Conservation (phyloP, 2,329 filamentous ascomycete species). For the Pseudogymnoascus sp. region DNA sequence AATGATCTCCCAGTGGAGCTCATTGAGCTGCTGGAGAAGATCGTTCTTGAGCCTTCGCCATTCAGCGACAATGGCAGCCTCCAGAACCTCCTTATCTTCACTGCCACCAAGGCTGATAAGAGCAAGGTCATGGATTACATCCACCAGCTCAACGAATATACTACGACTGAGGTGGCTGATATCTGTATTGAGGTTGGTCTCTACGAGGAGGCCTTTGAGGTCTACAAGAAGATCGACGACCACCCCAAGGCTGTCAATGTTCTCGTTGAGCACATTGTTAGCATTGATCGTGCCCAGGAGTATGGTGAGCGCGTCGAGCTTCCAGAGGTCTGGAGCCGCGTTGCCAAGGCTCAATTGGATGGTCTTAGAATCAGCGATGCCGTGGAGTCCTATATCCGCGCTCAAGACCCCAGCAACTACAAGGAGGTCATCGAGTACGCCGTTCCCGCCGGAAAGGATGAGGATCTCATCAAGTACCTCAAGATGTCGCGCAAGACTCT, state of each 20-base stretch:
- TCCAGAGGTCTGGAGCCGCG: slow-evolving; percentile 95
- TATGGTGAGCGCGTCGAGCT: slow-evolving; percentile 93
- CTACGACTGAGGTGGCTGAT: slow-evolving; percentile 83
- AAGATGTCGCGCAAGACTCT: slow-evolving; percentile 97
- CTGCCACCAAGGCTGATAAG: slow-evolving; percentile 94
- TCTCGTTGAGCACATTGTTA: slow-evolving; percentile 91
- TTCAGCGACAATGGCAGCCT: slow-evolving; percentile 97
- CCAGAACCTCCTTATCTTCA: slow-evolving; percentile 94
- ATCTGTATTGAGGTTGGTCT: slow-evolving; percentile 93
- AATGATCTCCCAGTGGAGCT: slow-evolving; percentile 88
- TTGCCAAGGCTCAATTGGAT: slow-evolving; percentile 95
- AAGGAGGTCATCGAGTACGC: slow-evolving; percentile 93
- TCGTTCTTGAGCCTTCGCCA: slow-evolving; percentile 96
- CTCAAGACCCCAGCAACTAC: slow-evolving; percentile 87
- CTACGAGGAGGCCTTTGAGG: slow-evolving; percentile 94
- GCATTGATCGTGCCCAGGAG: slow-evolving; percentile 92
- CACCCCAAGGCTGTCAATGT: slow-evolving; percentile 83
- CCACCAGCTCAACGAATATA: slow-evolving; percentile 81
- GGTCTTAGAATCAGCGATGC: slow-evolving; percentile 87
- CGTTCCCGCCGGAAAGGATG: slow-evolving; percentile 92
- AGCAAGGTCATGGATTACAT: slow-evolving; percentile 94
- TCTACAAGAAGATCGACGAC: slow-evolving; percentile 96
- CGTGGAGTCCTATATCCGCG: slow-evolving; percentile 96
- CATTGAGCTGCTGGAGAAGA: slow-evolving; percentile 97
- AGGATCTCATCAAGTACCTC: slow-evolving; percentile 92